Conservation (phyloP, 805 yeast genomes). For the Zygosaccharomyces kombuchaensis region DNA sequence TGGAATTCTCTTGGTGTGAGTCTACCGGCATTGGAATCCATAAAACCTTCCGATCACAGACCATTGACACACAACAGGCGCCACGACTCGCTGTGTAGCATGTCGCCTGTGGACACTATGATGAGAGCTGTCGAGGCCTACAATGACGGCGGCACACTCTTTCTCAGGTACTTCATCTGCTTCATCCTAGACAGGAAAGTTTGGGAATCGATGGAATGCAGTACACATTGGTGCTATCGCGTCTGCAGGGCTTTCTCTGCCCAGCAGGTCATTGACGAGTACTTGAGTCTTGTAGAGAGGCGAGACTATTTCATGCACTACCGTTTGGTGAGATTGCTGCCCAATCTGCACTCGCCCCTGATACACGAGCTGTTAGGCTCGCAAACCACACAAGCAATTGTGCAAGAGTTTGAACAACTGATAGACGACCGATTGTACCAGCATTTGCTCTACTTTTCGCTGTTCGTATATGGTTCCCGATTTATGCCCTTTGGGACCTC, state of each 20-base stretch:
- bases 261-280: constrained; percentile 7
- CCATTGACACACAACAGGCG: constrained; percentile 6
- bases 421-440: constrained; percentile 19
- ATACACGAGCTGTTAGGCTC: constrained; percentile 5
- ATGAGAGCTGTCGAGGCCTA: constrained; percentile 9
- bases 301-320: constrained; percentile 25
- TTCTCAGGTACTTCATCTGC: constrained; percentile 17
- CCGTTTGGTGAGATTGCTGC: constrained; percentile 22
- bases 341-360: constrained; percentile 17
- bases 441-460: constrained; percentile 25
- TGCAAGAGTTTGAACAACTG: constrained; percentile 20
- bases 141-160: constrained; percentile 7
- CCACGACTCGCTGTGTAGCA: constrained; percentile 19
- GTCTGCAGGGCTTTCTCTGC: constrained; percentile 4
- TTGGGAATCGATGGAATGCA: constrained; percentile 21
- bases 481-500: constrained; percentile 20
- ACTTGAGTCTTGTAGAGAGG: constrained; percentile 16
- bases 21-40: constrained; percentile 1
- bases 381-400: constrained; percentile 6
- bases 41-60: background rate
- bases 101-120: constrained; percentile 24
- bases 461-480: constrained; percentile 24
- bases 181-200: constrained; percentile 29
- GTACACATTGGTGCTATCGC: constrained; percentile 17
- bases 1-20: constrained; percentile 22